phyloP scores from a whole-genome alignment of 2,329 filamentous ascomycete genomes.

The Penicillium capsulatum region DNA sequence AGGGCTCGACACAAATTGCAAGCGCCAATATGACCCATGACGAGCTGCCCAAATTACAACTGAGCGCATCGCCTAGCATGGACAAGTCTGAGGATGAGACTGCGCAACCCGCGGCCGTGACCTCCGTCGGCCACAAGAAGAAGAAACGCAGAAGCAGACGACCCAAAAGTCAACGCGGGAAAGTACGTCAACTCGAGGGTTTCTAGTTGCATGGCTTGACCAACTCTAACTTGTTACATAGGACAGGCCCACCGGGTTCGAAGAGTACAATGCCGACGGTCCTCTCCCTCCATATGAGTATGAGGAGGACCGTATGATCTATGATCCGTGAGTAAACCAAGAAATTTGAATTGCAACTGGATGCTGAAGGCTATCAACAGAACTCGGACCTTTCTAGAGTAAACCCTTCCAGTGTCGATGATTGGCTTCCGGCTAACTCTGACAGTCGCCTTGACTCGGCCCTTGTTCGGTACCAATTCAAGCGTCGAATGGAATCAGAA shows the following conservation, averaged over 20 bases:
- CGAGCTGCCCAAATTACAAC: background rate
- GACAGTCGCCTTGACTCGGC: slow-evolving; percentile 75
- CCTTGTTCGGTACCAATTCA: slow-evolving; percentile 73
- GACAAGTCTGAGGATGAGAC: too few species aligned
- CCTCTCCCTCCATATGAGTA: slow-evolving; percentile 69
- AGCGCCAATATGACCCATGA: background rate
- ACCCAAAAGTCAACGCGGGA: slow-evolving; percentile 40
- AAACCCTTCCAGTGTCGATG: slow-evolving; percentile 21
- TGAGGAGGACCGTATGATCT: slow-evolving; percentile 63
- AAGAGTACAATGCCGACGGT: slow-evolving; percentile 76
- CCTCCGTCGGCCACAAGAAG: slow-evolving; percentile 13
- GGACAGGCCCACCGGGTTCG: slow-evolving; percentile 61
- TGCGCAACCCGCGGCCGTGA: too few species aligned
- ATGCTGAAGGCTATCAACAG: slow-evolving; percentile 11
- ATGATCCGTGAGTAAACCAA: slow-evolving; percentile 52
- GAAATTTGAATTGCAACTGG: background rate
- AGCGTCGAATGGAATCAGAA: slow-evolving; percentile 66
- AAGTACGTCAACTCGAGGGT: slow-evolving; percentile 8
- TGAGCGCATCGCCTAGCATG: too few species aligned
- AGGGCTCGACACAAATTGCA: background rate
- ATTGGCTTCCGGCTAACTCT: slow-evolving; percentile 10
- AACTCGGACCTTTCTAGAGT: slow-evolving; percentile 55
- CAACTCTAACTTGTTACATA: slow-evolving; percentile 14
- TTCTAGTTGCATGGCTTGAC: too few species aligned
- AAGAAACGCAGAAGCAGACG: slow-evolving; percentile 36